A percentile compares a stretch with the other conserved stretches of the same genome.
These are phyloP conservation scores for Aspergillus udagawae DNA, from an alignment of 2,329 filamentous ascomycete genomes.

Conservation along the genomic window DNA sequence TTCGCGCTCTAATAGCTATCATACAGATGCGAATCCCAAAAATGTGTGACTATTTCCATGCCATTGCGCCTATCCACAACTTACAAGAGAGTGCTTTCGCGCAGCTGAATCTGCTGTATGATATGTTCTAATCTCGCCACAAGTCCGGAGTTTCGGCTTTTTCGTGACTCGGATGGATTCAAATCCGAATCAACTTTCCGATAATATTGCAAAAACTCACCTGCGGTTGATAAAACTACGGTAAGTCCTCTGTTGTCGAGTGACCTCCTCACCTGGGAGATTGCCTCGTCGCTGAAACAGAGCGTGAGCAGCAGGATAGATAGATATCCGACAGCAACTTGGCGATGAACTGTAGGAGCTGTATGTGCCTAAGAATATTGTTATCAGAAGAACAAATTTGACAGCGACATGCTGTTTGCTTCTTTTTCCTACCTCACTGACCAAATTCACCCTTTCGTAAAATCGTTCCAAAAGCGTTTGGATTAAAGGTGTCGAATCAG, in stretches of 20 bases:
- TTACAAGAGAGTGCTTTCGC: not conserved
- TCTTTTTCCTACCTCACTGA: conserved; percentile 59
- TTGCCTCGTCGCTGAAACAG: conserved; percentile 54
- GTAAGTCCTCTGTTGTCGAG: conserved; percentile 48
- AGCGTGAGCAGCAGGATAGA: conserved; percentile 80
- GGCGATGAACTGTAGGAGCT: conserved; percentile 67
- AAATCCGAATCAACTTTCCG: conserved; percentile 53
- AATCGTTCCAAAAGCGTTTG: conserved; percentile 62
- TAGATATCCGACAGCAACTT: conserved; percentile 82
- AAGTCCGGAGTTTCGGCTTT: conserved; percentile 49
- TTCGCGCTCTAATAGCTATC: not conserved
- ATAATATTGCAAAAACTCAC: conserved; percentile 60
- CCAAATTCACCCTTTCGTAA: conserved; percentile 61
- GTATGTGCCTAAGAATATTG: conserved; percentile 44
- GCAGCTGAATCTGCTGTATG: conserved; percentile 40
- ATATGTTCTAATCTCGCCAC: conserved; percentile 53
- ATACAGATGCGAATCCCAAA: not conserved
- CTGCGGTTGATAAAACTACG: conserved; percentile 53
- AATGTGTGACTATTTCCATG: not conserved
- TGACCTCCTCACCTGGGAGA: conserved; percentile 37
- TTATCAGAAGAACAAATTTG: conserved; percentile 9
- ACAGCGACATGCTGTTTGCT: conserved; percentile 7
- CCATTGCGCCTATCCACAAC: not conserved
- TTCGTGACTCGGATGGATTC: conserved; percentile 39
- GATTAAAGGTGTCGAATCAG: conserved; percentile 45